These are phyloP conservation scores for Astrothelium macrocarpum DNA, from an alignment of 495 filamentous ascomycete genomes.

Conservation along the genomic window DNA sequence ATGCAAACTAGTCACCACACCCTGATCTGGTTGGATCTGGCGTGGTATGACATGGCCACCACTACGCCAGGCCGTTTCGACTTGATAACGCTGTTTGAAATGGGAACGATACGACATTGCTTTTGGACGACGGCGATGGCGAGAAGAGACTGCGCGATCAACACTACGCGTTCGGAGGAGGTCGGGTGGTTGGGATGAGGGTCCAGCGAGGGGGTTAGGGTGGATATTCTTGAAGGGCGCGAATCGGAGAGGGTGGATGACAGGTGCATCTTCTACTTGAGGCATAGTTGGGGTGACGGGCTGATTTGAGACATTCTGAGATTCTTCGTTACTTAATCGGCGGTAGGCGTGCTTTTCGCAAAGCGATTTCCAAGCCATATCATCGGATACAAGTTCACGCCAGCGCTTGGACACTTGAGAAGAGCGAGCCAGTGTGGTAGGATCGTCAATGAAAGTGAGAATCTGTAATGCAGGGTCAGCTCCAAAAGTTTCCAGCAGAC, in stretches of 20 bases:
- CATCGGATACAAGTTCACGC: slow-evolving; percentile 87
- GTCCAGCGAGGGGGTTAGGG: slow-evolving; percentile 17
- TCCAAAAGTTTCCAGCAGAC: not conserved
- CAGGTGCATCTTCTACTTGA: slow-evolving; percentile 9
- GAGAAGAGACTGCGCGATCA: slow-evolving; percentile 10
- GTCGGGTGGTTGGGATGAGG: slow-evolving; percentile 24
- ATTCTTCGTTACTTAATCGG: slow-evolving; percentile 42
- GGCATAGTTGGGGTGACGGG: not conserved
- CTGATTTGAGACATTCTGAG: slow-evolving; percentile 9
- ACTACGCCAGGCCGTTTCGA: slow-evolving; percentile 92
- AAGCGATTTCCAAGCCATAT: slow-evolving; percentile 95
- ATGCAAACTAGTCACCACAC: slow-evolving; percentile 92
- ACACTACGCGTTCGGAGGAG: slow-evolving; percentile 18
- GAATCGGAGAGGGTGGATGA: slow-evolving; percentile 9
- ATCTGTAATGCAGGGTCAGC: slow-evolving; percentile 43
- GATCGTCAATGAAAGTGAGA: slow-evolving; percentile 88
- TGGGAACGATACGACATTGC: slow-evolving; percentile 78
- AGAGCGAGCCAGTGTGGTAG: slow-evolving; percentile 79
- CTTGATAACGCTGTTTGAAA: slow-evolving; percentile 94
- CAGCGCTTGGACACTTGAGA: slow-evolving; percentile 89
- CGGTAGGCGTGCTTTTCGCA: slow-evolving; percentile 89
- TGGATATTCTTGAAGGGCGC: slow-evolving; percentile 3
- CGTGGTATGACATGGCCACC: slow-evolving; percentile 67
- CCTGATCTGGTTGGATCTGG: slow-evolving; percentile 89
- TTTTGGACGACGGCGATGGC: slow-evolving; percentile 27